Evolutionary conservation across 805 yeast species (phyloP), one percentile per base, ranked within the genome.

Genomic region (Clavispora asparagi): DNA sequence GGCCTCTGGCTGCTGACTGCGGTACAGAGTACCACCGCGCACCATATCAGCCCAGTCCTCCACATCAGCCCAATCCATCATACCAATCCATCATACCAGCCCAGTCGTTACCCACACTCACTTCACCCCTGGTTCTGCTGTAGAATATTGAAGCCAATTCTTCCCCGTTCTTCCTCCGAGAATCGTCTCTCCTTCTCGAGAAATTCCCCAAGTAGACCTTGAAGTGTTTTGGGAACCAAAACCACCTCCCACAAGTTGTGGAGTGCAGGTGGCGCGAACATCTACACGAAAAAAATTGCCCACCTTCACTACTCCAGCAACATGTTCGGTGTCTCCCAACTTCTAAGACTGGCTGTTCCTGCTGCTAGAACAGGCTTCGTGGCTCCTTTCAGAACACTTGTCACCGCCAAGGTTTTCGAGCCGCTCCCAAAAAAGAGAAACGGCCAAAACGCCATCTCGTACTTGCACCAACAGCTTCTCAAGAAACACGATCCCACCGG

Each of bases 401-500:
- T n/a, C 14, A 14, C 29, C 7, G 12, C 40, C 14, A 26, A 37
- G 29, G 78, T 79, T 11, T 78, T 62, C 52, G 77, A 75, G 54
- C 82, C 82, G 25, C 68, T 79, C 39, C 77, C 82, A 23, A 55
- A 62, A 44, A 68, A 72, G 40, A 68, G 83, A 57, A 61, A 63
- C 40, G 83, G 83, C 4, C 62, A 70, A 50, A 60, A 61, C 30
- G 68, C 75, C 5, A 53, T 79, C 61, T 58, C 71, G 13, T 74
- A 69, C 50, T 64, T 81, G 49, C 75, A 75, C 46, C 62, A 73
- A 46, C 78, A 79, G 53, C 76, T 85, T 49, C 73, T 76, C 40
- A 64, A 67, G 30, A 77, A 73, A 53, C 77, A 85, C 50, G 98
- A 91, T 62, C 85, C 89, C 14, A 69, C 77, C 3, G 94, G 92